Evolutionary conservation across 495 filamentous ascomycete species (phyloP), one percentile per base, ranked within the genome.

Genomic region (Halenospora varia): DNA sequence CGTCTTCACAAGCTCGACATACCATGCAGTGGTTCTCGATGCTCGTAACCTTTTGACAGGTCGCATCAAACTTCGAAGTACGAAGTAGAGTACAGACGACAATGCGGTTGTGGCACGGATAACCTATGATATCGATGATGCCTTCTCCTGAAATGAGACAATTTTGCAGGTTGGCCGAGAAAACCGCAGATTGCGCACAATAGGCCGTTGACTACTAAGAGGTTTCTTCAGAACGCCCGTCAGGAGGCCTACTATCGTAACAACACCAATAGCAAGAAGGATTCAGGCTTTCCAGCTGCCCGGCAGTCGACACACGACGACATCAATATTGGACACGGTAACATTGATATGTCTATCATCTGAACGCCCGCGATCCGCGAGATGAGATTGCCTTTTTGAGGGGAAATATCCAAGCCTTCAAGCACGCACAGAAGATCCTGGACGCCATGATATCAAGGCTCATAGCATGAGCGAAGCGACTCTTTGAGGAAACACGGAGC

Each of bases 361-460:
- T 46, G 15, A 48, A 20, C 24, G 19, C 45, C 41, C 41, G 45
- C 46, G 4, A 41, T 41, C 25, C 40, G 45, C 54, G 54, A 17
- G 29, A 56, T 56, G 45, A 49, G 20, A 48, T 40, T 9, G 11
- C 54, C 47, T 29, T 18, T 49, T 56, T 44, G 45, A 25, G 54
- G 22, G 18, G 25, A 11, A 15, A 22, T 10, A 44, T 26, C 47
- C 11, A 56, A 15, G 53, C 53, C 45, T 8, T 49, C 41, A 29
- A 17, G 15, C 42, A 46, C 19, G 8, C 42, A 9, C 8, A 46
- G 13, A n/a, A n/a, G 8, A 46, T 46, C 42, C 42, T 17, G 6
- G 42, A 17, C 42, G 19, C 15, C 42, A 46, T 20, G n/a, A 46
- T 46, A 46, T 46, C 42, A 17, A 20, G 42, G 42, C 19, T 46